These are phyloP conservation scores for Mortierella claussenii DNA, from an alignment of 192 early-diverging fungal species.

Conservation along the genomic window DNA sequence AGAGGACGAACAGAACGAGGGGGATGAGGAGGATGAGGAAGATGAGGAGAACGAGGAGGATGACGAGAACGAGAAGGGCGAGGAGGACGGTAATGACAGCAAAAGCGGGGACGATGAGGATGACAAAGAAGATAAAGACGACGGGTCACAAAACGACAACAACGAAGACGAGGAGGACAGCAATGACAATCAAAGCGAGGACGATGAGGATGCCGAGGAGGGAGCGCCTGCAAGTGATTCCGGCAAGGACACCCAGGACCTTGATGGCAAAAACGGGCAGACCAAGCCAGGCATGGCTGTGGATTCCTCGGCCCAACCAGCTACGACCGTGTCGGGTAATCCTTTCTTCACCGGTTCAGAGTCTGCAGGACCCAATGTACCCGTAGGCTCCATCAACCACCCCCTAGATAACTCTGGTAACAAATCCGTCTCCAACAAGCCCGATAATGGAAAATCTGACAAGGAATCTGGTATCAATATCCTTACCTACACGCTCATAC, in stretches of 20 bases:
- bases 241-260: too few species aligned
- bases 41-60: background rate
- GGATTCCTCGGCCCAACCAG: background rate
- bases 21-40: background rate
- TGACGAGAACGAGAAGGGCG: background rate
- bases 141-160: background rate
- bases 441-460: background rate
- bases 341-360: constrained; percentile 14
- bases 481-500: constrained; percentile 25
- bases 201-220: too few species aligned
- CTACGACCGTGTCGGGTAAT: background rate
- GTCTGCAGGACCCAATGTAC: background rate
- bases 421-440: background rate
- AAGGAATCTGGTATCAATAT: constrained; percentile 10
- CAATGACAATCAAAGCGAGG: background rate
- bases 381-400: background rate
- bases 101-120: background rate
- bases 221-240: too few species aligned
- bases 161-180: background rate
- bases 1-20: background rate
- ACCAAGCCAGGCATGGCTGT: background rate
- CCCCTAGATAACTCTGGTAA: background rate
- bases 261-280: too few species aligned
- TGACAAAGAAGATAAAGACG: background rate
- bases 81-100: background rate